A percentile compares a stretch with the other conserved stretches of the same genome.
These are phyloP conservation scores for Pyricularia grisea DNA, from an alignment of 2,329 filamentous ascomycete species.

Conservation along the genomic window DNA sequence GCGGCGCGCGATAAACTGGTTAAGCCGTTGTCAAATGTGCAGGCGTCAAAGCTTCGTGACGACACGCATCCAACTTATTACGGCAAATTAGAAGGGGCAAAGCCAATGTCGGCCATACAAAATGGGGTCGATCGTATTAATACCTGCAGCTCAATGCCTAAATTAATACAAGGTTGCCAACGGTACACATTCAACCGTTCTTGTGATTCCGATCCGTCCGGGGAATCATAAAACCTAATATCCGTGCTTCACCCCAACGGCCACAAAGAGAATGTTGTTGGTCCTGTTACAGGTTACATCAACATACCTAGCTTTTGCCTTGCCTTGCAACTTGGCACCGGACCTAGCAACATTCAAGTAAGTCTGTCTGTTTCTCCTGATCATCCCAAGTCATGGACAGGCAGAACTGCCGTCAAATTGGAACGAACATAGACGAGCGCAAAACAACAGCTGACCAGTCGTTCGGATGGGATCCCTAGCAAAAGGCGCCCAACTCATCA, in stretches of 20 bases:
- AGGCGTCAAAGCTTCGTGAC: not conserved
- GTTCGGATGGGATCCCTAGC: not conserved
- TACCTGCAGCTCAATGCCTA: not conserved
- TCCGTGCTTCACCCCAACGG: not conserved
- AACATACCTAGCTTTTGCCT: not conserved
- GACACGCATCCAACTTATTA: not conserved
- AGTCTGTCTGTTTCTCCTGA: not conserved
- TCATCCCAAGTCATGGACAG: not conserved
- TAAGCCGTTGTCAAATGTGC: not conserved
- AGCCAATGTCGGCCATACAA: not conserved
- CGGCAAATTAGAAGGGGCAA: not conserved
- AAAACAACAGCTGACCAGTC: not conserved
- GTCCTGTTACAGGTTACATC: not conserved
- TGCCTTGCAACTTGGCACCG: not conserved
- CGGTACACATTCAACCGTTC: not conserved
- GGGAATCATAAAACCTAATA: not conserved
- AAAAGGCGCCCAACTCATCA: not conserved
- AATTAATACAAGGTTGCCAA: not conserved
- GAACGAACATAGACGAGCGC: not conserved
- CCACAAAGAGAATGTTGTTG: not conserved
- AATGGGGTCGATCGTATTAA: not conserved
- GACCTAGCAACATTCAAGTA: not conserved
- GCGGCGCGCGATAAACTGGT: not conserved
- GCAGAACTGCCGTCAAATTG: not conserved
- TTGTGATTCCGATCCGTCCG: not conserved